These are phyloP conservation scores for Saccharomyces paradoxus DNA, from an alignment of 805 yeast species.

Conservation along the genomic window DNA sequence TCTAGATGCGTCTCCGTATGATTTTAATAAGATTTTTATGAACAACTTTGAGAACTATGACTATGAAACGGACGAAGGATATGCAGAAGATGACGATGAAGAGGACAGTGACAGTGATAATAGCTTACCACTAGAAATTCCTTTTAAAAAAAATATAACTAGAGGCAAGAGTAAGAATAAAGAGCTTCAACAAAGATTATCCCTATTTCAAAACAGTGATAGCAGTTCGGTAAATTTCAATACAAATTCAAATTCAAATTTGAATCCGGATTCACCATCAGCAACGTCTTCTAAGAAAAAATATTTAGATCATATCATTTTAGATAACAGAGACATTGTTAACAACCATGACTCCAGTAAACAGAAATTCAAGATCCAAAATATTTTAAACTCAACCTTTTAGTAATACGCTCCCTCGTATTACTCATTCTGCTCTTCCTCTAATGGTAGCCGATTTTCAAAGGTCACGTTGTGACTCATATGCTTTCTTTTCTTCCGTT, in stretches of 20 bases:
- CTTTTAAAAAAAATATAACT: conserved; percentile 7
- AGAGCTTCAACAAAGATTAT: background rate
- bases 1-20: background rate
- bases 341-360: background rate
- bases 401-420: background rate
- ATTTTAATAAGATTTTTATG: background rate
- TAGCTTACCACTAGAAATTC: conserved; percentile 23
- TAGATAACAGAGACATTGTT: background rate
- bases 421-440: background rate
- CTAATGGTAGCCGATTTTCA: background rate
- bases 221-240: background rate
- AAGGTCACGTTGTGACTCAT: background rate
- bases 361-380: background rate
- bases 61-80: conserved; percentile 23
- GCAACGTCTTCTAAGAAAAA: background rate
- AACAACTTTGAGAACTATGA: conserved; percentile 8
- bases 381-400: background rate
- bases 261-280: background rate
- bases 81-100: conserved; percentile 28
- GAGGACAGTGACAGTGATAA: conserved; percentile 18
- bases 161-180: background rate
- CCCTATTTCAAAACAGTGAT: background rate
- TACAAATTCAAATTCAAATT: background rate
- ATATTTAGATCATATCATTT: background rate
- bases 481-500: background rate